A percentile compares a stretch with the other conserved stretches of the same genome.
Conservation (phyloP, 768 basidiomycete species). For the Lactifluus subvellereus region DNA sequence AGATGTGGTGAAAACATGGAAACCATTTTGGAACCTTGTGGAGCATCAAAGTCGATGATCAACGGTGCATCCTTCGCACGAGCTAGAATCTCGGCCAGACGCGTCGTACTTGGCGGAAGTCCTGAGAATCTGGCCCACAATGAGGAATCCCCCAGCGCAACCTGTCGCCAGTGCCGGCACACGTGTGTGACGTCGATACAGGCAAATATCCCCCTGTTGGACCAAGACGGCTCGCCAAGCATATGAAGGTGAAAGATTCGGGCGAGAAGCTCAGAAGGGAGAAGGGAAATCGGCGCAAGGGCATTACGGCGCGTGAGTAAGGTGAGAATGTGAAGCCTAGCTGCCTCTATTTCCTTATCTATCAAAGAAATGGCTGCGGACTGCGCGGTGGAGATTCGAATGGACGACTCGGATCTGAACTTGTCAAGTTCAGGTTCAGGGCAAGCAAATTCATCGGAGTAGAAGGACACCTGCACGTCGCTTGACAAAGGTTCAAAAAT, state of each 20-base stretch:
- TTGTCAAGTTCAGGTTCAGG: not conserved
- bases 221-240: not conserved
- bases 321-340: not conserved
- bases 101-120: not conserved
- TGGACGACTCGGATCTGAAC: not conserved
- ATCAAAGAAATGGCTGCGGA: not conserved
- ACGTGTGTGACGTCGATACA: constrained; percentile 18
- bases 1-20: not conserved
- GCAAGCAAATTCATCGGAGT: not conserved
- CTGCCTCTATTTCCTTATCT: constrained; percentile 1
- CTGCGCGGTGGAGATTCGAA: not conserved
- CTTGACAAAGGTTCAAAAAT: not conserved
- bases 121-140: constrained; percentile 11
- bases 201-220: not conserved
- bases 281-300: constrained; percentile 2
- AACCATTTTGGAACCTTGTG: not conserved
- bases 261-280: constrained; percentile 18
- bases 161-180: constrained; percentile 18
- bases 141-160: constrained; percentile 10
- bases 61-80: constrained; percentile 3
- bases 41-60: not conserved
- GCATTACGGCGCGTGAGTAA: constrained; percentile 6
- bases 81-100: constrained; percentile 6
- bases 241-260: constrained; percentile 5
- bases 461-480: not conserved